These are phyloP conservation scores for Zygosaccharomyces gambellarensis DNA, from an alignment of 805 yeast genomes.

Conservation along the genomic window DNA sequence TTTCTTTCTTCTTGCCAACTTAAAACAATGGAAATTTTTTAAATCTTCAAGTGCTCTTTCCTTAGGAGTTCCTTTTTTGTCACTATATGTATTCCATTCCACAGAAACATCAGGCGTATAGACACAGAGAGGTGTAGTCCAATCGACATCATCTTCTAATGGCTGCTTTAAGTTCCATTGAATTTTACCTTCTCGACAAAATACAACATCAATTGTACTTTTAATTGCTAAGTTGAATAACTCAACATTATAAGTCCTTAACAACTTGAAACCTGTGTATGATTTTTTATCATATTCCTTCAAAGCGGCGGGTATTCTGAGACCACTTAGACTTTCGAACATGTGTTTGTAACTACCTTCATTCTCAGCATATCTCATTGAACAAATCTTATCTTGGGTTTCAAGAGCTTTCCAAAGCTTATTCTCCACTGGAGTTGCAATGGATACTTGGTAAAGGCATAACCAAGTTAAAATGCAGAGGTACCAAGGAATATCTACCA, in stretches of 20 bases:
- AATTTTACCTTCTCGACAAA: conserved; percentile 48
- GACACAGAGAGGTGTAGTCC: conserved; percentile 47
- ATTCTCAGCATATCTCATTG: conserved; percentile 16
- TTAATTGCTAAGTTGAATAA: conserved; percentile 35
- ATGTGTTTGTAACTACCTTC: conserved; percentile 15
- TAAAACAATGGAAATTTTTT: conserved; percentile 42
- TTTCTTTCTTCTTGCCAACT: conserved; percentile 53
- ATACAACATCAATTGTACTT: conserved; percentile 44
- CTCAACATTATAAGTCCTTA: conserved; percentile 44
- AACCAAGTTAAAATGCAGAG: neutral
- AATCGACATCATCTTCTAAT: conserved; percentile 40
- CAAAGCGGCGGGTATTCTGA: conserved; percentile 32
- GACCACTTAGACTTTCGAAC: conserved; percentile 16
- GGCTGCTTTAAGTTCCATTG: conserved; percentile 40
- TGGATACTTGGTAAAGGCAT: neutral
- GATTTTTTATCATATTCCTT: conserved; percentile 29
- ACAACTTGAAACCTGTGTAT: conserved; percentile 54
- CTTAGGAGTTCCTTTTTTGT: conserved; percentile 6
- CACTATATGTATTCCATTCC: neutral
- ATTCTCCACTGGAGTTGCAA: conserved; percentile 1
- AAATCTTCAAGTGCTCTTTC: conserved; percentile 16
- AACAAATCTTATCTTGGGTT: conserved; percentile 24
- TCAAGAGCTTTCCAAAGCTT: conserved; percentile 8
- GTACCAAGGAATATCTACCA: too few species aligned
- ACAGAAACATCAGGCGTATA: conserved; percentile 7